Conservation (phyloP, 495 filamentous ascomycete species). For the Evernia prunastri region DNA sequence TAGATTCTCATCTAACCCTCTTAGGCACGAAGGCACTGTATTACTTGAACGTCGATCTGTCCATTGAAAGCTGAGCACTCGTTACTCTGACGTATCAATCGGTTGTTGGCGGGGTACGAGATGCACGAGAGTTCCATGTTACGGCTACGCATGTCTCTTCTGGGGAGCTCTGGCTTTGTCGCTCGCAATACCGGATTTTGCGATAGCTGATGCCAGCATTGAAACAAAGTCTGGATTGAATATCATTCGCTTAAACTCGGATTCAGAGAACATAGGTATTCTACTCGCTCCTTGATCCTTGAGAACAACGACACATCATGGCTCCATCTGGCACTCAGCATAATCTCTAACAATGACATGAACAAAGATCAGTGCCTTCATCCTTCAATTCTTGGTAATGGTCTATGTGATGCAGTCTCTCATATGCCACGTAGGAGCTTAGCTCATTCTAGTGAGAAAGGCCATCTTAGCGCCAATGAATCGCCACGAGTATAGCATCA, state of each 20-base stretch:
- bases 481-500: not conserved
- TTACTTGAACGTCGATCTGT: not conserved
- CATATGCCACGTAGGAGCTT: not conserved
- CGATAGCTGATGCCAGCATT: not conserved
- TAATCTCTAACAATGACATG: not conserved
- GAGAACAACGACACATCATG: not conserved
- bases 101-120: not conserved
- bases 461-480: not conserved
- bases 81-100: not conserved
- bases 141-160: not conserved
- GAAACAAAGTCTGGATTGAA: not conserved
- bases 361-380: not conserved
- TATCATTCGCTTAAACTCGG: not conserved
- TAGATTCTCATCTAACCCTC: not conserved
- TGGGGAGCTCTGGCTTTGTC: not conserved
- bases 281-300: not conserved
- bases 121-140: not conserved
- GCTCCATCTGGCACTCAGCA: not conserved
- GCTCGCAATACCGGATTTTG: not conserved
- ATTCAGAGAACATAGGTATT: not conserved
- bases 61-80: not conserved
- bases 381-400: not conserved
- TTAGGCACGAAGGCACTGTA: not conserved
- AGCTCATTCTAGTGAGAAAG: not conserved
- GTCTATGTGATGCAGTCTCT: not conserved